Percentiles rank a stretch among this genome's conserved stretches.
Conservation (phyloP, 2,329 filamentous ascomycete species). For the Thermochaetoides dissita region DNA sequence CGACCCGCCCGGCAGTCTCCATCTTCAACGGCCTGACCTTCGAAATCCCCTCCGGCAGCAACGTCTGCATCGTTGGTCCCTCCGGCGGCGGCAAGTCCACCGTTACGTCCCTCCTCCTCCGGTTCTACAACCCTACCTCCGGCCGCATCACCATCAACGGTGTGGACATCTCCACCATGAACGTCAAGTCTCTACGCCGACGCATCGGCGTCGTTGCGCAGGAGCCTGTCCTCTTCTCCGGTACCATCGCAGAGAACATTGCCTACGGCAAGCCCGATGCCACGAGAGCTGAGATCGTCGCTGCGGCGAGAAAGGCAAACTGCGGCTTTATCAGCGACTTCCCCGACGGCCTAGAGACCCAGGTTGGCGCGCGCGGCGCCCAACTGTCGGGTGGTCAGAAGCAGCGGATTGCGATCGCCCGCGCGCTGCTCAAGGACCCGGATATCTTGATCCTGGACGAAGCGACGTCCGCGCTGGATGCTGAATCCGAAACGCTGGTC, state of each 20-base stretch:
- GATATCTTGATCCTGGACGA: slow-evolving; percentile 96
- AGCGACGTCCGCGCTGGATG: slow-evolving; percentile 87
- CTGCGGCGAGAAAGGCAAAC: slow-evolving; percentile 81
- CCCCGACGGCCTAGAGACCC: slow-evolving; percentile 86
- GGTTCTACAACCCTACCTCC: slow-evolving; percentile 74
- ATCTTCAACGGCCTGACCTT: slow-evolving; percentile 88
- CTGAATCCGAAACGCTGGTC: slow-evolving; percentile 91
- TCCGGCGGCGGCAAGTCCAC: slow-evolving; percentile 95
- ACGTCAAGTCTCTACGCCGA: slow-evolving; percentile 80
- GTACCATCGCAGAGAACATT: slow-evolving; percentile 78
- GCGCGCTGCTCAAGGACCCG: slow-evolving; percentile 85
- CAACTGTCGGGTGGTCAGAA: slow-evolving; percentile 95
- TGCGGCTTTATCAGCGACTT: slow-evolving; percentile 96
- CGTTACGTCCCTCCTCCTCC: slow-evolving; percentile 75
- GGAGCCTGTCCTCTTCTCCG: slow-evolving; percentile 84
- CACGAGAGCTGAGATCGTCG: slow-evolving; percentile 64
- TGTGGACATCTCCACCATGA: slow-evolving; percentile 70
- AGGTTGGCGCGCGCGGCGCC: slow-evolving; percentile 80
- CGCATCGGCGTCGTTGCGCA: slow-evolving; percentile 93
- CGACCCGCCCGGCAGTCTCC: slow-evolving; percentile 75
- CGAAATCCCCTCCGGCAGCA: slow-evolving; percentile 80
- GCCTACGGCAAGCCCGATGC: slow-evolving; percentile 76
- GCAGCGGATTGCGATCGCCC: slow-evolving; percentile 91
- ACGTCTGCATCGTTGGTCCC: slow-evolving; percentile 91
- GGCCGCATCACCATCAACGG: slow-evolving; percentile 76